Evolutionary conservation across 768 basidiomycete species (phyloP).

Genomic region (Multifurca ochricompacta): DNA sequence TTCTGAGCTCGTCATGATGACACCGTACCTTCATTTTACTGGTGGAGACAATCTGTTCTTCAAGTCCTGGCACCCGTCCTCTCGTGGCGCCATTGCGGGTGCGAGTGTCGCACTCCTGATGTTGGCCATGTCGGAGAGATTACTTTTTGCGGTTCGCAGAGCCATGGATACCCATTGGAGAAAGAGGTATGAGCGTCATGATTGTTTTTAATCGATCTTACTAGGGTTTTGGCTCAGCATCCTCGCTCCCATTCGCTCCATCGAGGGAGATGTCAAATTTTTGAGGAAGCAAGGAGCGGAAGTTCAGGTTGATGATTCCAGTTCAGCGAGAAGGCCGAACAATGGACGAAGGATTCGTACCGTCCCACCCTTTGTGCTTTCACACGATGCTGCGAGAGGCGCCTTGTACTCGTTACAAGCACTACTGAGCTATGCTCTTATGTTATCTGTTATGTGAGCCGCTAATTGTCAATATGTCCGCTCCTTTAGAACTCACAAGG

Average conservation of each 20-base stretch:
- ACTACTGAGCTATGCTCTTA: constrained; percentile 57
- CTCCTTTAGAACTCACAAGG: constrained; percentile 11
- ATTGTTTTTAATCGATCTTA: neutral
- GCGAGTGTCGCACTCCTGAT: constrained; percentile 65
- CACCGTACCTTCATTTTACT: constrained; percentile 64
- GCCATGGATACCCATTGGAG: constrained; percentile 51
- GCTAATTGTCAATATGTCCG: constrained; percentile 11
- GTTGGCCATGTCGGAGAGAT: constrained; percentile 63
- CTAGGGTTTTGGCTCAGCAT: neutral
- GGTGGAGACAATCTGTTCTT: constrained; percentile 60
- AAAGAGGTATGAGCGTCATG: constrained; percentile 35
- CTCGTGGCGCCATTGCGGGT: constrained; percentile 64
- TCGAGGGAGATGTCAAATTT: neutral
- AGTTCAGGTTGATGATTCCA: neutral
- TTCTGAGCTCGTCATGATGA: constrained; percentile 39
- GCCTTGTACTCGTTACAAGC: constrained; percentile 54
- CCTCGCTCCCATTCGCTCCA: neutral
- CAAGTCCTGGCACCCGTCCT: constrained; percentile 55
- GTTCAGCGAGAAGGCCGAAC: neutral
- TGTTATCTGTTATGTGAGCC: constrained; percentile 74
- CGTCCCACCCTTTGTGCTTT: constrained; percentile 53
- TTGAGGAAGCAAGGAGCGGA: neutral
- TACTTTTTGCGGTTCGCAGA: constrained; percentile 49
- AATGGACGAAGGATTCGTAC: constrained; percentile 27
- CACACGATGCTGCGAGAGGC: constrained; percentile 66